Base-by-base conservation (phyloP, 2,329 filamentous ascomycete species). In the Penicillium sp. region DNA sequence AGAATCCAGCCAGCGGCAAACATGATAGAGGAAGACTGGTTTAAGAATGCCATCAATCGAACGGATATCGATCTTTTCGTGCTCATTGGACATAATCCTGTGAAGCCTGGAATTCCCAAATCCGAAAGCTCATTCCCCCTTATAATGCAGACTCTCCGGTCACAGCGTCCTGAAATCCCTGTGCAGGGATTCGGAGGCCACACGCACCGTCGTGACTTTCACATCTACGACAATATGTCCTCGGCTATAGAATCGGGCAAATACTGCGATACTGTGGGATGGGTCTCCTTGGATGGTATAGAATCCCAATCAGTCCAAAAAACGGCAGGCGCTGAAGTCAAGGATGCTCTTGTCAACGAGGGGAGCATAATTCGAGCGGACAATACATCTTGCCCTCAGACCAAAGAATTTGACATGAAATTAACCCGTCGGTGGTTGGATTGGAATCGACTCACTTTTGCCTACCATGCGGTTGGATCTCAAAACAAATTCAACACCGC, bases 221-320 rank as follows among this genome's bases (percentile, higher is more conserved):
- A 79, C 19, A 82, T 87, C 2, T 87, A 84, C 59, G 86, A 90
- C 66, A 79, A 84, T 55, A 81, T 80, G 63, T 81, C 83, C 6
- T 85, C 86, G 5, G 85, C 80, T 0, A 75, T 89, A 9, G 86
- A 87, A 63, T 84, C 85, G 3, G 86, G 84, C 6, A 80, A 84
- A 52, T 89, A 88, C 71, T 89, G 86, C 67, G 86, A 90, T 73
- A 89, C 86, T 1, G 76, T 89, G 0, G 86, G 86, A 24, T 90
- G 85, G 83, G 69, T 88, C 22, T 82, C 85, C n/a, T 82, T 89
- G 73, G 81, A 80, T 49, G 86, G 86, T 16, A 82, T 89, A 62
- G 69, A 81, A 52, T 75, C 73, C 1, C 71, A 69, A 33, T 79
- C 77, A 52, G 81, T 78, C 67, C 76, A 74, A 5, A 78, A 77